phyloP scores from a whole-genome alignment of 495 filamentous ascomycete genomes.

The Lentithecium fluviatile region DNA sequence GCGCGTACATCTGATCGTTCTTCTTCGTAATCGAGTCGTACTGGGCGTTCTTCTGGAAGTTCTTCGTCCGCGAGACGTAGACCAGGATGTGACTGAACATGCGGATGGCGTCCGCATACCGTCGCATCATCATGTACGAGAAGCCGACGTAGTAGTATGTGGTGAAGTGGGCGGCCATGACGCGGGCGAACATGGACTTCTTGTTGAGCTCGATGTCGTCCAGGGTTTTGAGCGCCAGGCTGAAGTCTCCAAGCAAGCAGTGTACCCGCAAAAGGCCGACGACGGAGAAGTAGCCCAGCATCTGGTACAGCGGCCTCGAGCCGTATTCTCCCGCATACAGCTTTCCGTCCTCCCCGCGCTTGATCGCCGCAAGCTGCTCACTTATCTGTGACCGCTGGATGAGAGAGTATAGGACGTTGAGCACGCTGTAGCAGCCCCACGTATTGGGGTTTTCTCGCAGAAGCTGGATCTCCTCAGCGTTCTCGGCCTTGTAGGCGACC shows the following conservation, averaged over 20 bases:
- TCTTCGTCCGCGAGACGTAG: constrained; percentile 98
- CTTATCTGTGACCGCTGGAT: constrained; percentile 97
- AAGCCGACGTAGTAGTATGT: constrained; percentile 99
- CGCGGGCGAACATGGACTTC: constrained; percentile 99
- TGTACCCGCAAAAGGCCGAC: constrained; percentile 95
- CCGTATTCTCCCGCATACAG: constrained; percentile 92
- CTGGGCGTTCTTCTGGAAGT: constrained; percentile 97
- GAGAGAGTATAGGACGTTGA: constrained; percentile 98
- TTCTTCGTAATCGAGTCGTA: constrained; percentile 99
- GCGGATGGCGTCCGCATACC: constrained; percentile 97
- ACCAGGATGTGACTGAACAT: constrained; percentile 99
- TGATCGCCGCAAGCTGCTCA: constrained; percentile 92
- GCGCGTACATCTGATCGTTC: constrained; percentile 99
- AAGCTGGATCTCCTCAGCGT: constrained; percentile 83
- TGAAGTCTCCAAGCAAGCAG: constrained; percentile 96
- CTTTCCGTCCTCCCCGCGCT: constrained; percentile 82
- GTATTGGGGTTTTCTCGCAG: constrained; percentile 96
- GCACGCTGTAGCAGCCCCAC: constrained; percentile 98
- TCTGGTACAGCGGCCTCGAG: constrained; percentile 86
- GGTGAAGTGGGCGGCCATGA: constrained; percentile 99
- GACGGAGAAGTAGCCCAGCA: constrained; percentile 99
- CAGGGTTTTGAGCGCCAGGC: constrained; percentile 94
- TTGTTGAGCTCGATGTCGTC: constrained; percentile 99
- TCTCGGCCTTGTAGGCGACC: constrained; percentile 78
- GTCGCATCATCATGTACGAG: constrained; percentile 99